These are phyloP conservation scores for Fusarium chuoi DNA, from an alignment of 2,329 filamentous ascomycete species.

Conservation along the genomic window DNA sequence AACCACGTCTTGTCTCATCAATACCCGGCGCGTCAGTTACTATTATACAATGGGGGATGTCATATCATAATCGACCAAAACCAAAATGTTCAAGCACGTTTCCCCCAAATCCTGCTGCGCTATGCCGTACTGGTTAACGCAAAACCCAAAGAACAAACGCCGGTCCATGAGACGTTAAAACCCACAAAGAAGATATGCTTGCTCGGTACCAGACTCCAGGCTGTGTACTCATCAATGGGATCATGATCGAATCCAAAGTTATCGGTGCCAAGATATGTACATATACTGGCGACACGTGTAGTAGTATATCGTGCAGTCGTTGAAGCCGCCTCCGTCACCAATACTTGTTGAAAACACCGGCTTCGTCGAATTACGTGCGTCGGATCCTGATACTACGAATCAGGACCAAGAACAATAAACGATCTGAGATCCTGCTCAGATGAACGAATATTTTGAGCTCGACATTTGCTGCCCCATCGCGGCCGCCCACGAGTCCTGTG, in stretches of 20 bases:
- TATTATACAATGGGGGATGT: constrained; percentile 38
- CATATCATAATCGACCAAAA: constrained; percentile 32
- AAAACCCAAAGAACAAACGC: constrained; percentile 38
- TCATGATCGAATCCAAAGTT: constrained; percentile 13
- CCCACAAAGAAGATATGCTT: constrained; percentile 23
- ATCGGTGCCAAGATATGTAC: neutral
- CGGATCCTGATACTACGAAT: neutral
- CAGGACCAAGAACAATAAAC: constrained; percentile 20
- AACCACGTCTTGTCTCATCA: constrained; percentile 5
- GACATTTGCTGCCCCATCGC: constrained; percentile 46
- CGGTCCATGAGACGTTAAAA: constrained; percentile 33
- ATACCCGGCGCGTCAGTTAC: constrained; percentile 9
- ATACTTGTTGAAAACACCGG: constrained; percentile 20
- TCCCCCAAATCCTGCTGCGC: constrained; percentile 2
- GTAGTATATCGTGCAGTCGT: constrained; percentile 30
- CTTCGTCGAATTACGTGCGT: constrained; percentile 17
- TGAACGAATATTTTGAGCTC: constrained; percentile 47
- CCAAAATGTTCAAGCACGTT: constrained; percentile 14
- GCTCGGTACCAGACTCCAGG: constrained; percentile 37
- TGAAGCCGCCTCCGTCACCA: constrained; percentile 11
- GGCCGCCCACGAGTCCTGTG: constrained; percentile 52
- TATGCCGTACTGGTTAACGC: constrained; percentile 2
- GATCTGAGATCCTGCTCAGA: constrained; percentile 42
- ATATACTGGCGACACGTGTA: constrained; percentile 2
- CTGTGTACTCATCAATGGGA: constrained; percentile 31